phyloP scores from a whole-genome alignment of 1,284 basidiomycete genomes.

The Cryptococcus neoformans region DNA sequence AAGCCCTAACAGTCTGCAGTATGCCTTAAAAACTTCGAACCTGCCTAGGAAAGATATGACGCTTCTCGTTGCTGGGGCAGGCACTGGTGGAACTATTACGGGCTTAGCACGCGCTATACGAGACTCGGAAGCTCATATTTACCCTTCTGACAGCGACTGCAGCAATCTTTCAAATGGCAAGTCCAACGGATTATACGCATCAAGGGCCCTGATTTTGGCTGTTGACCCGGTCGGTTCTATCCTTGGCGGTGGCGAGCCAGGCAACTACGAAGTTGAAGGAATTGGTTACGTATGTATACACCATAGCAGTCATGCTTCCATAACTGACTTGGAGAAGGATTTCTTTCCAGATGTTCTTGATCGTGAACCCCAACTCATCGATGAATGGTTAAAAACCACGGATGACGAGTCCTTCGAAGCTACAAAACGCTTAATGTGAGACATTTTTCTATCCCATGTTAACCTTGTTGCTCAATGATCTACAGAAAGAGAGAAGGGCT shows the following conservation, averaged over 20 bases:
- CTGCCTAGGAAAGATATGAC: conserved; percentile 61
- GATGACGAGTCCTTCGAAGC: conserved; percentile 79
- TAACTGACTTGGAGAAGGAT: conserved; percentile 52
- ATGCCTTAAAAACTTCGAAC: conserved; percentile 43
- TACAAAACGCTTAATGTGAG: conserved; percentile 69
- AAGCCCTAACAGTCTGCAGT: conserved; percentile 23
- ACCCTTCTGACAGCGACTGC: background rate
- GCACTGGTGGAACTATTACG: conserved; percentile 92
- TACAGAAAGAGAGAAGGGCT: conserved; percentile 69
- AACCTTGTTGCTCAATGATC: background rate
- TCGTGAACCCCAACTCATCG: conserved; percentile 46
- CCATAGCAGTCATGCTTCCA: background rate
- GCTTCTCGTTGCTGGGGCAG: conserved; percentile 81
- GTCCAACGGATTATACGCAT: background rate
- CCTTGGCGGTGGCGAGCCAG: conserved; percentile 60
- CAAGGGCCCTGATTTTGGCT: conserved; percentile 61
- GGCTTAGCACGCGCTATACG: conserved; percentile 81
- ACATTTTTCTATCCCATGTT: background rate
- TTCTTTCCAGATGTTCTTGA: conserved; percentile 74
- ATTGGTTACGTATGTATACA: conserved; percentile 61
- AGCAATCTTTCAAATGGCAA: background rate
- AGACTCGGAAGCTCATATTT: conserved; percentile 49
- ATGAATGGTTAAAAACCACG: conserved; percentile 80
- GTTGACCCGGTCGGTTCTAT: conserved; percentile 93
- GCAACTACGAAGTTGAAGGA: conserved; percentile 80